Conservation (phyloP, 2,329 filamentous ascomycete species). For the Botrytis hyacinthi region DNA sequence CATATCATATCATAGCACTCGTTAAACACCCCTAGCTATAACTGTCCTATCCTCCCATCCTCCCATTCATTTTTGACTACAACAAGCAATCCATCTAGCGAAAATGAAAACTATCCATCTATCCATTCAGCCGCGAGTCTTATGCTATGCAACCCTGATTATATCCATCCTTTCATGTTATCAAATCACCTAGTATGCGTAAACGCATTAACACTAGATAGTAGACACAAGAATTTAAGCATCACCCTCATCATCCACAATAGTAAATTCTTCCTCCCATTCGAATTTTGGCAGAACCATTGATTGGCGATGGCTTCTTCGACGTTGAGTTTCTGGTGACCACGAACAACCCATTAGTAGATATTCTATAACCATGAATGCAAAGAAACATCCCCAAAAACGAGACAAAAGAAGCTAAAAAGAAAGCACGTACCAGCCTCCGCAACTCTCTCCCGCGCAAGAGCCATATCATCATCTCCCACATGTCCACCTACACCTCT, state of each 20-base stretch:
- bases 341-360: too few relatives aligned
- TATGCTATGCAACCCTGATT: neutral
- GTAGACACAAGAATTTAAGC: neutral
- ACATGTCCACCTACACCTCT: neutral
- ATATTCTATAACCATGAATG: too few relatives aligned
- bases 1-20: neutral
- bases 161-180: neutral
- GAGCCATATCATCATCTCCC: neutral
- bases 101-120: too few relatives aligned
- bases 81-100: too few relatives aligned
- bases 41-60: too few relatives aligned
- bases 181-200: neutral
- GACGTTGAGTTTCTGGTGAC: neutral
- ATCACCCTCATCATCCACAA: neutral
- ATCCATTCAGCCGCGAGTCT: too few relatives aligned
- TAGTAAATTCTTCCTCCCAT: neutral
- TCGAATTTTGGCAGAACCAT: slow-evolving; percentile 1
- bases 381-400: too few relatives aligned
- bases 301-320: neutral
- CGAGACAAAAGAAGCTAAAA: too few relatives aligned
- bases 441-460: neutral
- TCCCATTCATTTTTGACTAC: too few relatives aligned
- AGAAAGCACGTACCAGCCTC: neutral
- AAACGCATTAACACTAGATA: neutral
- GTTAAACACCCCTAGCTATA: neutral